Evolutionary conservation across 23 red algal species (phyloP).

Genomic region (Gracilaria caudata): DNA sequence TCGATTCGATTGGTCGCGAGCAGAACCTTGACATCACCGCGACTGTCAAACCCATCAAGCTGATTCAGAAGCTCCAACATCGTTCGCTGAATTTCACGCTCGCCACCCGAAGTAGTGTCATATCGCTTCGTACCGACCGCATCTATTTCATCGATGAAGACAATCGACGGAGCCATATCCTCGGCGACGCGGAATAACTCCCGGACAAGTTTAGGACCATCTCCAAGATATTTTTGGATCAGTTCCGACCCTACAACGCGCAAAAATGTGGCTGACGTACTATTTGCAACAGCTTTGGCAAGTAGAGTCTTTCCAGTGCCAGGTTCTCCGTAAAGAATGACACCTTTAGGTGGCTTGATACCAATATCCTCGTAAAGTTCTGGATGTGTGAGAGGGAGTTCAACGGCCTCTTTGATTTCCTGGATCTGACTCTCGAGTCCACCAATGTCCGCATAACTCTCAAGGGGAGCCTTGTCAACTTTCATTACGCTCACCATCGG

Average conservation of each 20-base stretch:
- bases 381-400: conserved; percentile 98
- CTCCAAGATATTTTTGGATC: conserved; percentile 99
- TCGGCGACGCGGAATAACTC: conserved; percentile 98
- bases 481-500: conserved; percentile 99
- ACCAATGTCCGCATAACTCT: conserved; percentile 96
- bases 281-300: conserved; percentile 98
- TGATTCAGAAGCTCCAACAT: conserved; percentile 99
- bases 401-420: conserved; percentile 99
- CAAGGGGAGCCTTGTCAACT: conserved; percentile 97
- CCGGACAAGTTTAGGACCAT: conserved; percentile 98
- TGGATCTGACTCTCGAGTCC: conserved; percentile 99
- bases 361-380: conserved; percentile 99
- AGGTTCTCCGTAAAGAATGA: conserved; percentile 98
- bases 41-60: conserved; percentile 96
- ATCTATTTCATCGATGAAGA: conserved; percentile 99
- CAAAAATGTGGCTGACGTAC: conserved; percentile 96
- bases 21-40: conserved; percentile 97
- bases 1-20: conserved; percentile 99
- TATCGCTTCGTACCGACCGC: conserved; percentile 99
- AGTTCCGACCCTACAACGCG: conserved; percentile 96
- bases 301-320: conserved; percentile 99
- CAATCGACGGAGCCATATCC: conserved; percentile 98
- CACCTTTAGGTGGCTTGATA: conserved; percentile 98
- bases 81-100: conserved; percentile 99
- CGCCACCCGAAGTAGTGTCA: conserved; percentile 93